A percentile compares a stretch with the other conserved stretches of the same genome.
phyloP scores from a whole-genome alignment of 2,329 filamentous ascomycete species.

The Chrysosporium keratinophilum region DNA sequence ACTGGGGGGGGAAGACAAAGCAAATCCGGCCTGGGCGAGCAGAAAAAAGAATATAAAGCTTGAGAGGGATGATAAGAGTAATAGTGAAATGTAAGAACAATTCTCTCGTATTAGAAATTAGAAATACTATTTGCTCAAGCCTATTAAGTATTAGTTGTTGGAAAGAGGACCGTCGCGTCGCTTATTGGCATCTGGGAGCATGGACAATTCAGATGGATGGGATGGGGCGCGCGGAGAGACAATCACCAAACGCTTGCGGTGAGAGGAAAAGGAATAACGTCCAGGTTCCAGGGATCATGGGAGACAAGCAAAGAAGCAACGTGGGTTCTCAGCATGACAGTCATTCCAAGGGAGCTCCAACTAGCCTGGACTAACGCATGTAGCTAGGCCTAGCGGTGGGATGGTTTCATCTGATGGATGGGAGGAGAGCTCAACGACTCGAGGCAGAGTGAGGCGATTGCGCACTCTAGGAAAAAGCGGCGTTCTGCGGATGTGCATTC shows the following conservation, averaged over 20 bases:
- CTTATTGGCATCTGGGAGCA: background rate
- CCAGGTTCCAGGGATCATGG: conserved; percentile 1
- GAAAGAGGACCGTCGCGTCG: background rate
- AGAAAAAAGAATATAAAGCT: conserved; percentile 11
- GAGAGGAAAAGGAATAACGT: conserved; percentile 7
- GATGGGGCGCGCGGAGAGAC: background rate
- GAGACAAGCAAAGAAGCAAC: conserved; percentile 6
- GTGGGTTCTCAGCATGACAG: conserved; percentile 3
- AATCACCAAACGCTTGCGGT: conserved; percentile 4
- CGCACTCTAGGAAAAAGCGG: background rate
- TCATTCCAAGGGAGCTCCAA: background rate
- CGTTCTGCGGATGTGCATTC: background rate
- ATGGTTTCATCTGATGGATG: conserved; percentile 3
- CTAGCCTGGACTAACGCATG: background rate
- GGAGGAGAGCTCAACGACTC: background rate
- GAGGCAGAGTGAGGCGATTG: background rate
- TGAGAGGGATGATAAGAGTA: conserved; percentile 8
- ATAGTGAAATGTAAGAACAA: conserved; percentile 5
- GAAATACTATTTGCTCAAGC: background rate
- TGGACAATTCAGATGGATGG: background rate
- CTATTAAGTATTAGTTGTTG: background rate
- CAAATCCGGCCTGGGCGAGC: background rate
- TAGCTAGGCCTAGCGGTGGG: background rate
- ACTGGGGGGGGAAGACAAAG: background rate
- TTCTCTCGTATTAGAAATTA: conserved; percentile 7